These are phyloP conservation scores for Lomentospora prolificans DNA, from an alignment of 2,329 filamentous ascomycete species.

Conservation along the genomic window DNA sequence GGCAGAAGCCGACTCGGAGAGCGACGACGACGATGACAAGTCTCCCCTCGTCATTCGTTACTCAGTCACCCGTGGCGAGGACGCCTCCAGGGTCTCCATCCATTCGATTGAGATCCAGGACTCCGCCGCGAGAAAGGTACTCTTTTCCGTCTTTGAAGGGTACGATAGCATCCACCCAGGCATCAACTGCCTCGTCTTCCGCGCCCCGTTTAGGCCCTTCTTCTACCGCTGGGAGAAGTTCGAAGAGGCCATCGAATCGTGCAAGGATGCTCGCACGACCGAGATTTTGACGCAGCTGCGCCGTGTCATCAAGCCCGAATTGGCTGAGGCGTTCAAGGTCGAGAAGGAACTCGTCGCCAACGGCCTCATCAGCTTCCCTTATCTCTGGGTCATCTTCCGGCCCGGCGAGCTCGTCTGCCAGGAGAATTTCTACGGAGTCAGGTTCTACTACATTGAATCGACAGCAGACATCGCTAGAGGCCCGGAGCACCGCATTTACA, in stretches of 20 bases:
- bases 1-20: constrained; percentile 11
- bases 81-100: constrained; percentile 11
- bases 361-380: constrained; percentile 40
- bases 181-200: constrained; percentile 28
- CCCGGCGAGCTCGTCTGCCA: constrained; percentile 32
- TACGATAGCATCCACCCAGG: constrained; percentile 17
- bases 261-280: constrained; percentile 21
- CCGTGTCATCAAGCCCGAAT: constrained; percentile 37
- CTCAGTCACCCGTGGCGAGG: constrained; percentile 11
- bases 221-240: constrained; percentile 54
- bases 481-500: constrained; percentile 27
- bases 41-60: constrained; percentile 15
- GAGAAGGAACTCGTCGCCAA: constrained; percentile 42
- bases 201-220: constrained; percentile 52
- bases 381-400: constrained; percentile 44
- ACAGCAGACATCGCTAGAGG: constrained; percentile 21
- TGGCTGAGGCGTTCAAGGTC: constrained; percentile 37
- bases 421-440: constrained; percentile 28
- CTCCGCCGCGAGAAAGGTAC: constrained; percentile 13
- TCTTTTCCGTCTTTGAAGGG: constrained; percentile 12
- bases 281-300: constrained; percentile 37
- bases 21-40: constrained; percentile 10
- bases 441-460: constrained; percentile 27
- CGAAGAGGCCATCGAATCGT: constrained; percentile 23
- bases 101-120: constrained; percentile 15